These are phyloP conservation scores for Calonectria honghensis DNA, from an alignment of 2,329 filamentous ascomycete genomes.

Conservation along the genomic window DNA sequence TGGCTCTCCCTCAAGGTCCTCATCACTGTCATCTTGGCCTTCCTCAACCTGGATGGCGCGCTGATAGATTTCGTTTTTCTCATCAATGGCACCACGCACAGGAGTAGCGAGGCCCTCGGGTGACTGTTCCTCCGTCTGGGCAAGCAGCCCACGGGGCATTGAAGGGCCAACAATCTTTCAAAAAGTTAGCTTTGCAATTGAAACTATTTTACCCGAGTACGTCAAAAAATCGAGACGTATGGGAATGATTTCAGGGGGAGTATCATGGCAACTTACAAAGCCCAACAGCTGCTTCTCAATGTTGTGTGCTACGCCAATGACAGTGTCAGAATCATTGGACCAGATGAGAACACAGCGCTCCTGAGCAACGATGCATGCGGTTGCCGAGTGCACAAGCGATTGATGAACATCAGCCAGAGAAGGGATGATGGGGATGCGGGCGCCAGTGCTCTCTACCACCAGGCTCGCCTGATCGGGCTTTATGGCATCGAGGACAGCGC, in stretches of 20 bases:
- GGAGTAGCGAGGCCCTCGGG: constrained; percentile 43
- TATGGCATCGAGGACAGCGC: constrained; percentile 49
- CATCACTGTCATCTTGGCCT: constrained; percentile 48
- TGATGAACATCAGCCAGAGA: constrained; percentile 46
- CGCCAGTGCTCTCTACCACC: constrained; percentile 48
- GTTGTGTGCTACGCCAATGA: constrained; percentile 52
- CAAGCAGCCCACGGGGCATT: constrained; percentile 50
- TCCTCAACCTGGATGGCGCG: constrained; percentile 53
- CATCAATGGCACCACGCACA: constrained; percentile 53
- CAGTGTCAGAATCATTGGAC: constrained; percentile 50
- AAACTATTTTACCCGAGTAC: rapidly evolving
- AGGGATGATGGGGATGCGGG: constrained; percentile 50
- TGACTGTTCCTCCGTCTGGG: constrained; percentile 51
- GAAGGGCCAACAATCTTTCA: constrained; percentile 50
- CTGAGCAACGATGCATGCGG: constrained; percentile 48
- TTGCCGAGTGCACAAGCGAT: constrained; percentile 43
- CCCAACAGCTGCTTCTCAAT: constrained; percentile 54
- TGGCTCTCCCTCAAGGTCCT: constrained; percentile 48
- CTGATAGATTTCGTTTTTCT: constrained; percentile 52
- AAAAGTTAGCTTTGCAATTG: constrained; percentile 13
- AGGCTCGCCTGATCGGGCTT: constrained; percentile 45
- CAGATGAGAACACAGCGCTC: constrained; percentile 52
- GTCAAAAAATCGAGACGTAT: too few species aligned
- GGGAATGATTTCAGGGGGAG: too few species aligned
- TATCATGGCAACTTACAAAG: constrained; percentile 44